Conservation (phyloP, 106 monocot genomes). For the Phalaenopsis equestris region DNA sequence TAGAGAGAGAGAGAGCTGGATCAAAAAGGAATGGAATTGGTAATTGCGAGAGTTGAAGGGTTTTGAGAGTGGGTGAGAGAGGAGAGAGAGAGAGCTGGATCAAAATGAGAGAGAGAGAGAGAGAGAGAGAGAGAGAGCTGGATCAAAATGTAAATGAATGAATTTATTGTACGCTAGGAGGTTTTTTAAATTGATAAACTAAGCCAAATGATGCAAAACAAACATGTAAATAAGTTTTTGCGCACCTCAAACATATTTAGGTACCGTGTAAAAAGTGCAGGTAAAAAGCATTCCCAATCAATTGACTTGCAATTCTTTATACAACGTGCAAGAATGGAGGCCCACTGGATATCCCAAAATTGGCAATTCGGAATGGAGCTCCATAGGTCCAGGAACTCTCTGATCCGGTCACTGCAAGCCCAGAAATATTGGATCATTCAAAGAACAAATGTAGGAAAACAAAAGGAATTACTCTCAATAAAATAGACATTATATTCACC, state of each 20-base stretch:
- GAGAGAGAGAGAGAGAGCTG: no score
- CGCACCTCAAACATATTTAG: constrained; percentile 97
- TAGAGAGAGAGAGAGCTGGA: no score
- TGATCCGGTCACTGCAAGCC: constrained; percentile 60
- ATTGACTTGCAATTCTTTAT: constrained; percentile 67
- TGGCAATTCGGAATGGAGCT: constrained; percentile 81
- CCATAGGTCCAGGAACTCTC: constrained; percentile 68
- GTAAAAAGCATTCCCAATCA: constrained; percentile 79
- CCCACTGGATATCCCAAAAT: constrained; percentile 98
- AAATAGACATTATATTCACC: constrained; percentile 25
- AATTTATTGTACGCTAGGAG: no score
- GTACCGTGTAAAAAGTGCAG: constrained; percentile 61
- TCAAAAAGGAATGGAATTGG: no score
- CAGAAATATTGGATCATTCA: constrained; percentile 4
- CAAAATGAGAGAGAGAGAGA: no score
- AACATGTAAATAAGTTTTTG: neutral
- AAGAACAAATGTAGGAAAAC: neutral
- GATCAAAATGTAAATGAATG: no score
- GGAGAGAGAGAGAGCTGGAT: no score
- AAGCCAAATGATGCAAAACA: neutral
- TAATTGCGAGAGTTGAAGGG: no score
- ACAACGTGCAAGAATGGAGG: constrained; percentile 67
- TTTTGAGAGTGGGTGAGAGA: no score
- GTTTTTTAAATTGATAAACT: neutral
- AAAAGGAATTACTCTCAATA: neutral